These are phyloP conservation scores for Ramaria rubella DNA, from an alignment of 768 basidiomycete genomes.

Conservation along the genomic window DNA sequence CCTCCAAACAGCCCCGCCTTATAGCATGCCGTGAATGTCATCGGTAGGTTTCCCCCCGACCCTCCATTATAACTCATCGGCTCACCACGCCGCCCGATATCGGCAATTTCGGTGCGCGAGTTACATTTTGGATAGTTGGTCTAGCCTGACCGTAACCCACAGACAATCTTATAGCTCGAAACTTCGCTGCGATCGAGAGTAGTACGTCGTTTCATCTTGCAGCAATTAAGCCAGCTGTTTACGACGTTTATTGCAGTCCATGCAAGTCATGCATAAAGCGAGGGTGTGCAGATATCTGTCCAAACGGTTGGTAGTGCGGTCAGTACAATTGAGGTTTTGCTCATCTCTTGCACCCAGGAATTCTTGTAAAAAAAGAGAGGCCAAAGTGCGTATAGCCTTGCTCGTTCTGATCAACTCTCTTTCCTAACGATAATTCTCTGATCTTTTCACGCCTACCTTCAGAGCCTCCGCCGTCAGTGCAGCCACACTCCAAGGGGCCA, in stretches of 20 bases:
- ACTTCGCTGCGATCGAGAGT: neutral
- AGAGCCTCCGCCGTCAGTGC: neutral
- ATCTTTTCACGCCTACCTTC: neutral
- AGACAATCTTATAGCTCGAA: neutral
- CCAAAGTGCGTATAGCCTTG: neutral
- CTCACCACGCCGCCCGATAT: neutral
- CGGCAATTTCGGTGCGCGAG: neutral
- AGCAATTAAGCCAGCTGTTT: neutral
- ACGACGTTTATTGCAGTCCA: neutral
- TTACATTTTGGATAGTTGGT: too few relatives aligned
- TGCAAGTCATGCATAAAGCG: neutral
- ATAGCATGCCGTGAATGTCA: neutral
- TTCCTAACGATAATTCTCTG: too few relatives aligned
- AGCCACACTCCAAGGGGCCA: neutral
- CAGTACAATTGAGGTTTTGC: neutral
- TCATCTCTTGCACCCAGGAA: neutral
- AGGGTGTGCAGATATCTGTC: neutral
- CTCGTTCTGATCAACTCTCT: neutral
- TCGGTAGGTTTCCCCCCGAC: neutral
- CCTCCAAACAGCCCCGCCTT: neutral
- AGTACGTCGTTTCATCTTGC: neutral
- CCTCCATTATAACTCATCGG: neutral
- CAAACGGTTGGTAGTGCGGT: neutral
- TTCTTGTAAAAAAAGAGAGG: neutral
- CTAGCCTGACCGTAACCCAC: neutral